Evolutionary conservation across 176 grass and related monocot genomes (phyloP).

Genomic region (Aegilops bicornis): DNA sequence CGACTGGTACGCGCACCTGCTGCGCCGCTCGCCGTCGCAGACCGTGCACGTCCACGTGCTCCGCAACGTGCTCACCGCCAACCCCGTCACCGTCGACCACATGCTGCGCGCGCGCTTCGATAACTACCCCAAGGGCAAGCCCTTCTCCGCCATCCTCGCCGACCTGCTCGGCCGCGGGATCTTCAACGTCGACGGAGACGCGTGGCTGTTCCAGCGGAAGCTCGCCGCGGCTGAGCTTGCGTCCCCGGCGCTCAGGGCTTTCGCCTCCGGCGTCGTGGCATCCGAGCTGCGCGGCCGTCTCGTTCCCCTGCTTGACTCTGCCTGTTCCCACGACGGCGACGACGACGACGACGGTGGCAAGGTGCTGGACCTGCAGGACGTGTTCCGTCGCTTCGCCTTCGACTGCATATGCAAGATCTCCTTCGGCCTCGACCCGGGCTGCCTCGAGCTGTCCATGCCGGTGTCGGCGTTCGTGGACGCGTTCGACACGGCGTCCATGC

Average conservation of each 20-base stretch:
- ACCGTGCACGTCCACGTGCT: constrained; percentile 89
- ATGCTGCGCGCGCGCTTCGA: constrained; percentile 63
- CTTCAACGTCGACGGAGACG: constrained; percentile 83
- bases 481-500: constrained; percentile 65
- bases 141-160: constrained; percentile 71
- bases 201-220: constrained; percentile 77
- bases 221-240: constrained; percentile 63
- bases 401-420: constrained; percentile 88
- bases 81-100: constrained; percentile 69
- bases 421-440: constrained; percentile 62
- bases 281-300: constrained; percentile 59
- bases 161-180: constrained; percentile 87
- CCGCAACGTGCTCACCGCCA: constrained; percentile 67
- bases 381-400: constrained; percentile 75
- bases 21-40: constrained; percentile 55
- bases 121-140: constrained; percentile 81
- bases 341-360: not conserved
- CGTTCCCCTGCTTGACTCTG: constrained; percentile 59
- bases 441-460: constrained; percentile 62
- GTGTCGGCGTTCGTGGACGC: constrained; percentile 55
- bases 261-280: constrained; percentile 41
- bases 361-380: constrained; percentile 76
- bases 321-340: not conserved
- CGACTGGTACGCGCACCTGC: constrained; percentile 92
- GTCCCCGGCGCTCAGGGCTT: constrained; percentile 39